phyloP scores from a whole-genome alignment of 2,329 filamentous ascomycete genomes.

The Phialocephala subalpina region DNA sequence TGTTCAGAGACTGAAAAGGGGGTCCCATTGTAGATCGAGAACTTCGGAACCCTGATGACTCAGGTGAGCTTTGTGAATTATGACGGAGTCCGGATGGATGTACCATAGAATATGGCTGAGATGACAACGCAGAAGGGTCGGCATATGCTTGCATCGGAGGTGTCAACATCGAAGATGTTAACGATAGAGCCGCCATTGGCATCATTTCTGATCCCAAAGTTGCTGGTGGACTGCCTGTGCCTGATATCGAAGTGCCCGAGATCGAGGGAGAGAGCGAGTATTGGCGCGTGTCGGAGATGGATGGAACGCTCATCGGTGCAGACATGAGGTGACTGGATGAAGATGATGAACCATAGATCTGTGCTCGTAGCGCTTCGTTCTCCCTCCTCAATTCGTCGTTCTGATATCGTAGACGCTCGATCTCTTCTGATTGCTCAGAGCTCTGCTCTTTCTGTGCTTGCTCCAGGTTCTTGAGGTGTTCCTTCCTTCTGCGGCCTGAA shows the following conservation, averaged over 20 bases:
- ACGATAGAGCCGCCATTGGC: conserved; percentile 42
- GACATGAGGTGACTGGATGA: conserved; percentile 39
- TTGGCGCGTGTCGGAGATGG: conserved; percentile 38
- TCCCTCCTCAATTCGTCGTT: conserved; percentile 50
- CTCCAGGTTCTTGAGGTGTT: conserved; percentile 53
- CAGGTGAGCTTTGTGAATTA: conserved; percentile 47
- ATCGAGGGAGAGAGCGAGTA: conserved; percentile 46
- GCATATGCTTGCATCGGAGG: conserved; percentile 42
- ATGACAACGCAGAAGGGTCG: conserved; percentile 40
- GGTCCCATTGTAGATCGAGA: conserved; percentile 44
- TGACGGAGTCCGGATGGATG: conserved; percentile 45
- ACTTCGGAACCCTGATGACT: conserved; percentile 46
- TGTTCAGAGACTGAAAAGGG: conserved; percentile 45
- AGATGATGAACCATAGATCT: conserved; percentile 46
- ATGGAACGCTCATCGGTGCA: conserved; percentile 34
- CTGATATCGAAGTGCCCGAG: conserved; percentile 43
- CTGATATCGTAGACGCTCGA: conserved; percentile 49
- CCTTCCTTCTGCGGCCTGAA: conserved; percentile 52
- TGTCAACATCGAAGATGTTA: conserved; percentile 44
- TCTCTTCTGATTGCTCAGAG: conserved; percentile 49
- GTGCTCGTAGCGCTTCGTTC: conserved; percentile 48
- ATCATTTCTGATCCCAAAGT: conserved; percentile 43
- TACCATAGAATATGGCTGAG: conserved; percentile 47
- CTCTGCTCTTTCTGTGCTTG: conserved; percentile 50
- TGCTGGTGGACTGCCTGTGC: conserved; percentile 41